Evolutionary conservation across 1,139 yeast species (phyloP).

Genomic region (Taphrina wiesneri): DNA sequence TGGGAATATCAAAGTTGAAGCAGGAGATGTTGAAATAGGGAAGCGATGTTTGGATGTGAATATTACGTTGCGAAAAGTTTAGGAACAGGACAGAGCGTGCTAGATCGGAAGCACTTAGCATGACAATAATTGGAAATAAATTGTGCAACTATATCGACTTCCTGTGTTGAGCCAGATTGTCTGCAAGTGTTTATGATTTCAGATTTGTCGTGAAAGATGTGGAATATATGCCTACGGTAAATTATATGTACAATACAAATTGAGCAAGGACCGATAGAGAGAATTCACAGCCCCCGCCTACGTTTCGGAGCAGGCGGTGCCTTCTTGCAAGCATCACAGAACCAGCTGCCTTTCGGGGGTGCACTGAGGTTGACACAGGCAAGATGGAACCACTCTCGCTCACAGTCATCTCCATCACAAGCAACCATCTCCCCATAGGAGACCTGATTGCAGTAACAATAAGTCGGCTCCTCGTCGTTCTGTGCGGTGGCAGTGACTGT

Average conservation of each 20-base stretch:
- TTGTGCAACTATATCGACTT: too few relatives aligned
- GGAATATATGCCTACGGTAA: too few relatives aligned
- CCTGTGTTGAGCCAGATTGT: too few relatives aligned
- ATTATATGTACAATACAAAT: too few relatives aligned
- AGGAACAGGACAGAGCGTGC: not conserved
- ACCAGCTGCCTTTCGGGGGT: conserved; percentile 96
- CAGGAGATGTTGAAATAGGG: conserved; percentile 63
- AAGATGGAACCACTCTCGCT: conserved; percentile 94
- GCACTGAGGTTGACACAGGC: conserved; percentile 91
- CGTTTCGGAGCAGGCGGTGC: conserved; percentile 19
- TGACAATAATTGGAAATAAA: not conserved
- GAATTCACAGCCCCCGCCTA: not conserved
- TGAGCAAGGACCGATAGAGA: too few relatives aligned
- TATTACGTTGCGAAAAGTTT: not conserved
- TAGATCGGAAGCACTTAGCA: not conserved
- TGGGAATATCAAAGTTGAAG: conserved; percentile 95
- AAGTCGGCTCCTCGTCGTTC: conserved; percentile 63
- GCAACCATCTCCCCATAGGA: conserved; percentile 99
- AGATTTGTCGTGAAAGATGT: too few relatives aligned
- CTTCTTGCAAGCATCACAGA: conserved; percentile 77
- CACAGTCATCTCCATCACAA: conserved; percentile 92
- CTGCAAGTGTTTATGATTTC: too few relatives aligned
- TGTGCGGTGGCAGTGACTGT: conserved; percentile 4
- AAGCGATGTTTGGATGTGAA: not conserved
- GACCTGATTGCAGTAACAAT: conserved; percentile 94